Base-by-base conservation (phyloP, 2,329 filamentous ascomycete genomes). In the Ascocoryne sarcoides region DNA sequence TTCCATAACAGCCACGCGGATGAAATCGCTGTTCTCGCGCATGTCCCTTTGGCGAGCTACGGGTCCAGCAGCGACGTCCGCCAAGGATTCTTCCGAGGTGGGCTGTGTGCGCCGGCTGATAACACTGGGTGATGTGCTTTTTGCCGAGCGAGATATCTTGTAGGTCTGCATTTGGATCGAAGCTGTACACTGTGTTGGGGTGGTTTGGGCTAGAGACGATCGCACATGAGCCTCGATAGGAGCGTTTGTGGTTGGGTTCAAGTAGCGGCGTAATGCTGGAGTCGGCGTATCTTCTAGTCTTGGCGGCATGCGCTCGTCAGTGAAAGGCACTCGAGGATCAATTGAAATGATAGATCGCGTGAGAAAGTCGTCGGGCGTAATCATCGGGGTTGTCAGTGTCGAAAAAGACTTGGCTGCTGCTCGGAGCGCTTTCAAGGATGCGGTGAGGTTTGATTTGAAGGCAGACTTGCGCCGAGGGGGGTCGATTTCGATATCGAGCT, bases 161-260 rank as follows among this genome's bases (percentile, higher is more conserved):
- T 83, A 83, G 0, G 79, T 83, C 54, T 81, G 76, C 78, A 83
- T 81, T 57, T 82, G 78, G 43, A 83, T 82, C 2, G 79, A 82
- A 18, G 79, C 76, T 10, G 76, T 79, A 53, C 74, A 82, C 38
- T 64, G 63, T 57, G 57, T 42, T 53, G 60, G 42, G 49, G 50
- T 57, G 16, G 55, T 59, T 45, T 56, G 56, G n/a, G 55, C 47
- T 18, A 55, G 65, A 18, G 57, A 63, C 41, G 53, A 40, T 19
- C 50, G 51, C 19, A 60, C 49, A 45, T 59, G 57, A 35, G 57
- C 56, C 41, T 72, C 68, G 28, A 68, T 62, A 14, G 66, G 68
- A 5, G 65, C 60, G 36, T 62, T 67, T 14, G 68, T 76, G 1
- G 75, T 76, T 7, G 79, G 79, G 55, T 83, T 83, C 15, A 83